These are phyloP conservation scores for Phoma sp. DNA, from an alignment of 2,329 filamentous ascomycete genomes.

Conservation along the genomic window DNA sequence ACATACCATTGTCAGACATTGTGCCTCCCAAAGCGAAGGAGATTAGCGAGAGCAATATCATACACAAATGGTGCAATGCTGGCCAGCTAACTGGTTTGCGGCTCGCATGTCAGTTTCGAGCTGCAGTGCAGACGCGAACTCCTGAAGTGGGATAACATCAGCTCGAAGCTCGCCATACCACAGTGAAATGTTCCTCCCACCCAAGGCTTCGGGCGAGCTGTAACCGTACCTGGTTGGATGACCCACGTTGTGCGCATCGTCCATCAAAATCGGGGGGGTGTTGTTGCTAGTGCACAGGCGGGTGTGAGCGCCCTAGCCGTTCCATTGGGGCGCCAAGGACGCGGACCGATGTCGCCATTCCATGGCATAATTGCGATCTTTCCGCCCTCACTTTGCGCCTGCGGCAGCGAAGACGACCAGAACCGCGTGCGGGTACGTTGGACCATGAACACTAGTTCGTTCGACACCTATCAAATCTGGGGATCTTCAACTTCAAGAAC, in stretches of 20 bases:
- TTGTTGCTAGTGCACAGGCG: conserved; percentile 6
- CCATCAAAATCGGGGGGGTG: background rate
- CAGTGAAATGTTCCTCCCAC: background rate
- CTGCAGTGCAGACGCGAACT: background rate
- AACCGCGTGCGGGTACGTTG: background rate
- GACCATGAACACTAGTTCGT: background rate
- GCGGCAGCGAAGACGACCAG: conserved; percentile 1
- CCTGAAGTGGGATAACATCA: background rate
- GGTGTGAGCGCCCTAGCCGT: conserved; percentile 7
- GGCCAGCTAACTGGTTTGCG: background rate
- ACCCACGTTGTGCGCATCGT: background rate
- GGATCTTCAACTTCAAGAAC: background rate
- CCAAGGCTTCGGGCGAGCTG: background rate
- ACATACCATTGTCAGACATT: background rate
- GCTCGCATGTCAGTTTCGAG: background rate
- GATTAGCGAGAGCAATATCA: background rate
- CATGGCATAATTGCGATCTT: conserved; percentile 19
- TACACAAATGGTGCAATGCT: background rate
- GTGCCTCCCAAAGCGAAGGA: background rate
- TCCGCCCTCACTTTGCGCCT: conserved; percentile 1
- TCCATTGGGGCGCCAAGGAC: conserved; percentile 8
- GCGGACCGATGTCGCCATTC: conserved; percentile 15
- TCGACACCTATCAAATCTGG: background rate
- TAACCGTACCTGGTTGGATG: background rate
- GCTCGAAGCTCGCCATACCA: conserved; percentile 8